These are phyloP conservation scores for Coemansia sp. DNA, from an alignment of 192 early-diverging fungal species.

Conservation along the genomic window DNA sequence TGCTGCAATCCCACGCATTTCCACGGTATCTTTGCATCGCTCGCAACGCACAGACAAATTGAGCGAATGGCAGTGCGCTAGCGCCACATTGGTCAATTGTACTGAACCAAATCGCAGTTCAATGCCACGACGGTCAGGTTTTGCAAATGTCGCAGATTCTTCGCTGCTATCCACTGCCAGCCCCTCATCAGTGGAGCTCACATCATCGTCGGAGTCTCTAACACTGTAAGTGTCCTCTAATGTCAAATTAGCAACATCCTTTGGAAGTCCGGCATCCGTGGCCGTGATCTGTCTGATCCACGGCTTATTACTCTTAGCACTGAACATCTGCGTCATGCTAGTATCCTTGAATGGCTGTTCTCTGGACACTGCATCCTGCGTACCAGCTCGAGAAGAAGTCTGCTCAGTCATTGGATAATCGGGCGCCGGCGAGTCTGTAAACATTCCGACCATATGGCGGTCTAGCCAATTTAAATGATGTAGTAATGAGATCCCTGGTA, in stretches of 20 bases:
- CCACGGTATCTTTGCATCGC: constrained; percentile 72
- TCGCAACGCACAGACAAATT: constrained; percentile 66
- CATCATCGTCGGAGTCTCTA: constrained; percentile 4
- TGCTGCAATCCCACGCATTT: constrained; percentile 57
- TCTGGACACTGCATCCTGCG: neutral
- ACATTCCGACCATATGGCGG: constrained; percentile 37
- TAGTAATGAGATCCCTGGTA: constrained; percentile 28
- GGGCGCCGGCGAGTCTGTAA: constrained; percentile 17
- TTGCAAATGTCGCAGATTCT: constrained; percentile 16
- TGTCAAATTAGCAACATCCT: neutral
- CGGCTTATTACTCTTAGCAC: constrained; percentile 16
- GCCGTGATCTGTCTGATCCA: constrained; percentile 37
- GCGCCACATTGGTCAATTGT: constrained; percentile 61
- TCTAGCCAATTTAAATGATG: constrained; percentile 58
- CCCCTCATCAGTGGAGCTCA: neutral
- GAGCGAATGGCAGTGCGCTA: constrained; percentile 66
- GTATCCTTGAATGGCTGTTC: neutral
- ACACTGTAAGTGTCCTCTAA: neutral
- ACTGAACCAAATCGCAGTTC: constrained; percentile 69
- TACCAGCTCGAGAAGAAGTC: neutral
- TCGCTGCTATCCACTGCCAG: neutral
- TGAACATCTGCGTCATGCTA: constrained; percentile 13
- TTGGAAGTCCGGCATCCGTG: constrained; percentile 28
- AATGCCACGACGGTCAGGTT: constrained; percentile 64
- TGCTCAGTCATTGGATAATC: neutral